These are phyloP conservation scores for Endotrypanum monterogeii DNA, from an alignment of 208 protist species.

Conservation along the genomic window DNA sequence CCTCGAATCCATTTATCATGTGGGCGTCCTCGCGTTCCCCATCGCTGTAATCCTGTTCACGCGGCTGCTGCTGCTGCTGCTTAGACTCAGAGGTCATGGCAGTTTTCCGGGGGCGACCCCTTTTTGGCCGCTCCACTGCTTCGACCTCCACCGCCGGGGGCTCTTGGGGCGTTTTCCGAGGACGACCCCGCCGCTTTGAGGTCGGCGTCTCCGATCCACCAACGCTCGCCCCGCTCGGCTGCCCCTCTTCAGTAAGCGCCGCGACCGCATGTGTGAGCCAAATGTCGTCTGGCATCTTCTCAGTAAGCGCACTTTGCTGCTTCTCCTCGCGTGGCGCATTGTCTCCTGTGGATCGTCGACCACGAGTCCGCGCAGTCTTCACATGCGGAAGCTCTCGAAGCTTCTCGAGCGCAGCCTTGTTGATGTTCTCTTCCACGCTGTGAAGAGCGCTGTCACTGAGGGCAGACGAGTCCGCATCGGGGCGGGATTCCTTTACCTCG, in stretches of 20 bases:
- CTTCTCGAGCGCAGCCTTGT: background rate
- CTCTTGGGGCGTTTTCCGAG: background rate
- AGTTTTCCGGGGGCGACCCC: background rate
- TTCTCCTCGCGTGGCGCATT: background rate
- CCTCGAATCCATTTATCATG: background rate
- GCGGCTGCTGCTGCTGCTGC: background rate
- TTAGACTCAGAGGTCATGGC: background rate
- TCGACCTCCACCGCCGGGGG: background rate
- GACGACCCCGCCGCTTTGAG: background rate
- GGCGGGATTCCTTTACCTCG: background rate
- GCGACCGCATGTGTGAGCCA: slow-evolving; percentile 5
- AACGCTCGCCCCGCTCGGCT: background rate
- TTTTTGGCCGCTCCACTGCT: background rate
- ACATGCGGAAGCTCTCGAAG: background rate
- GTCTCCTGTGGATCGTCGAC: background rate
- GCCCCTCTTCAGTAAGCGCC: background rate
- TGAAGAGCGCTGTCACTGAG: background rate
- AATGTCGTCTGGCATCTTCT: background rate
- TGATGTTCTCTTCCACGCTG: background rate
- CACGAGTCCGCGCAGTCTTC: background rate
- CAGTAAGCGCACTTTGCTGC: background rate
- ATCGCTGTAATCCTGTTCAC: no score
- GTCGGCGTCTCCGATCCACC: background rate
- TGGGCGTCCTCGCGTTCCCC: background rate
- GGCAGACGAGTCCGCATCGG: background rate